Base-by-base conservation (phyloP, 345 rosid species). In the Hypericum perforatum region DNA sequence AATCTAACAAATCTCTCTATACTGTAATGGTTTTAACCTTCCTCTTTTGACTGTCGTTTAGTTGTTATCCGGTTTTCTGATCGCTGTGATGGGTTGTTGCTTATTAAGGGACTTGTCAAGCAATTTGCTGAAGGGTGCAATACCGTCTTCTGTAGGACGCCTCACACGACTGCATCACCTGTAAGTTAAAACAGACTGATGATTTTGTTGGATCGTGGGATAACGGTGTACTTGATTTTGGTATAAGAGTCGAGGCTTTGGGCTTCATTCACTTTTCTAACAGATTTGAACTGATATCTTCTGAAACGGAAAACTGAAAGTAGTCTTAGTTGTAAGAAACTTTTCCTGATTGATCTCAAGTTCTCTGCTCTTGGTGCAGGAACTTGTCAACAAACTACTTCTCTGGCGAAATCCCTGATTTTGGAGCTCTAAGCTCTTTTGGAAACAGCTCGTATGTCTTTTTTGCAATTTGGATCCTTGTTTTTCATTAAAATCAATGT, bases 341-440 rank as follows among this genome's bases (percentile, higher is more conserved):
- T 12, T 12, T 47, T 7, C 7, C 6, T 15, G 14, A 6, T 0
- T 45, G 53, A 41, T 16, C 32, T 61, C 49, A 58, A 41, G 9
- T 8, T 72, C 11, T 63, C 14, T 59, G 53, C 5, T 22, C 43
- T 32, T 59, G 56, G 49, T 53, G 59, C 65, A 91, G 98, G 75
- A 90, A 90, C 45, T 69, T 90, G 61, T 90, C 97, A 0, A 69
- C 94, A 57, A 90, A 90, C 76, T 90, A 82, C 59, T 85, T 91
- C 77, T 85, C 94, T 9, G 98, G 96, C 37, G 96, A 85, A 71
- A 87, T 91, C 22, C 98, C 98, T 10, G 94, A 85, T 59, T 69
- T 80, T 48, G 98, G 98, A 60, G 75, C 84, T 53, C 71, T 91
- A 39, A 82, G 89, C 76, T 70, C 75, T 56, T 91, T 91, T 37